These are phyloP conservation scores for Boletus coccyginus DNA, from an alignment of 768 basidiomycete genomes.

Conservation along the genomic window DNA sequence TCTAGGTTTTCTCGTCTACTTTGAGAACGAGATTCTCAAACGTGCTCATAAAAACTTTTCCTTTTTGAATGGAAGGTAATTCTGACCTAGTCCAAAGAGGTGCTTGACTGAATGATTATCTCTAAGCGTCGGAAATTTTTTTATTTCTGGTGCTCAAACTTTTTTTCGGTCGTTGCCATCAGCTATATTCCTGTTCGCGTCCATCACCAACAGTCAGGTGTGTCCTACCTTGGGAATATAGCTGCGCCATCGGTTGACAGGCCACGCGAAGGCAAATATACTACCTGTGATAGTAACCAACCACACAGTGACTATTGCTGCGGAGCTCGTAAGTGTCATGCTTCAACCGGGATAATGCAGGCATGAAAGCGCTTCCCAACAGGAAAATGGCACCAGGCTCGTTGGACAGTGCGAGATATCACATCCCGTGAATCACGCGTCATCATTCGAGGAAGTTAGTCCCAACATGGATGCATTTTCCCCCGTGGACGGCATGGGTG, in stretches of 20 bases:
- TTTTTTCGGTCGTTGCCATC: conserved; percentile 93
- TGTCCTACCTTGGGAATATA: conserved; percentile 15
- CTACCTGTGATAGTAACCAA: conserved; percentile 91
- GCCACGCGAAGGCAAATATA: conserved; percentile 59
- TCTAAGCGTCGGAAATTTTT: conserved; percentile 82
- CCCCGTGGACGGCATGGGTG: conserved; percentile 55
- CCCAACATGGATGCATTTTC: conserved; percentile 39
- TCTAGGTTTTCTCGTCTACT: conserved; percentile 87
- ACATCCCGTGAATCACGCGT: conserved; percentile 57
- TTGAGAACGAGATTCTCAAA: conserved; percentile 83
- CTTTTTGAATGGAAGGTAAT: conserved; percentile 84
- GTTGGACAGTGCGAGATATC: conserved; percentile 95
- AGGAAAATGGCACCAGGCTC: conserved; percentile 75
- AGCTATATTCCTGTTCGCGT: conserved; percentile 91
- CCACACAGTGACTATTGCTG: conserved; percentile 94
- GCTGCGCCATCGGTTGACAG: conserved; percentile 9
- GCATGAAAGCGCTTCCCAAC: conserved; percentile 6
- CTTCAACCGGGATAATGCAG: conserved; percentile 51
- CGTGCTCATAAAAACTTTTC: conserved; percentile 94
- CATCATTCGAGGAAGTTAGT: conserved; percentile 30
- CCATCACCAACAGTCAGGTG: conserved; percentile 78
- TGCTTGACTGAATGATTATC: not conserved
- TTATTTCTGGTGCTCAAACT: conserved; percentile 82
- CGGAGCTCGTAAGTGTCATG: conserved; percentile 59
- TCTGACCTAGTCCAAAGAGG: not conserved